phyloP scores from a whole-genome alignment of 768 basidiomycete genomes.

The Macrolepiota fuliginosa region DNA sequence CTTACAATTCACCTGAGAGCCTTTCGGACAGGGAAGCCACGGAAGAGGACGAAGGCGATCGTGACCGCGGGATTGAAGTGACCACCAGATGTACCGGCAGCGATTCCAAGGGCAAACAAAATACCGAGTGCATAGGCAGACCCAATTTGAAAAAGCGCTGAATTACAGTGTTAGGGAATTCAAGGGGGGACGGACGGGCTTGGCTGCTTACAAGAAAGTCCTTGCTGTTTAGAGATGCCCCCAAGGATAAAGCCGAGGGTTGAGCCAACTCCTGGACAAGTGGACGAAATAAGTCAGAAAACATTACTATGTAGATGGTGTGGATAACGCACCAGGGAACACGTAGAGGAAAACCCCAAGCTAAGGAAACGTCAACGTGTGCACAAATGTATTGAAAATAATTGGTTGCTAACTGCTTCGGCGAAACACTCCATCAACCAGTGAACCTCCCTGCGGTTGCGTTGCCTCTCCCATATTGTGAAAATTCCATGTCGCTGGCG shows the following conservation, averaged over 20 bases:
- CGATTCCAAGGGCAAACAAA: constrained; percentile 53
- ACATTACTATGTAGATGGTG: neutral
- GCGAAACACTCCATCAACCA: constrained; percentile 59
- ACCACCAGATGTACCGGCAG: constrained; percentile 52
- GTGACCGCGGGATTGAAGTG: constrained; percentile 70
- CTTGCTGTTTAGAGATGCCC: constrained; percentile 34
- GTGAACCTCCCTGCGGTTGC: constrained; percentile 42
- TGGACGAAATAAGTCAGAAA: neutral
- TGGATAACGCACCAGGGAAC: constrained; percentile 39
- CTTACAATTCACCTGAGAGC: constrained; percentile 41
- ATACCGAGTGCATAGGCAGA: constrained; percentile 59
- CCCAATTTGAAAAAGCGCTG: constrained; percentile 58
- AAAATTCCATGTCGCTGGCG: constrained; percentile 35
- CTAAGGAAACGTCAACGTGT: constrained; percentile 27
- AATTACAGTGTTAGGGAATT: neutral
- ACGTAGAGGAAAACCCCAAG: constrained; percentile 62
- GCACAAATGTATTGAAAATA: neutral
- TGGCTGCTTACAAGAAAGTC: constrained; percentile 47
- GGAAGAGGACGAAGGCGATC: constrained; percentile 48
- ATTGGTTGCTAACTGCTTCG: constrained; percentile 43
- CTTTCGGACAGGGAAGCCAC: constrained; percentile 51
- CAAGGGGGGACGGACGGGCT: neutral
- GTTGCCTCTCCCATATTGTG: constrained; percentile 47
- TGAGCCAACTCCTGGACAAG: constrained; percentile 48
- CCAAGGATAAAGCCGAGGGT: constrained; percentile 50